Percentiles rank a stretch among this genome's conserved stretches.
Conservation (phyloP, 2,329 filamentous ascomycete genomes). For the Exophiala sp. region DNA sequence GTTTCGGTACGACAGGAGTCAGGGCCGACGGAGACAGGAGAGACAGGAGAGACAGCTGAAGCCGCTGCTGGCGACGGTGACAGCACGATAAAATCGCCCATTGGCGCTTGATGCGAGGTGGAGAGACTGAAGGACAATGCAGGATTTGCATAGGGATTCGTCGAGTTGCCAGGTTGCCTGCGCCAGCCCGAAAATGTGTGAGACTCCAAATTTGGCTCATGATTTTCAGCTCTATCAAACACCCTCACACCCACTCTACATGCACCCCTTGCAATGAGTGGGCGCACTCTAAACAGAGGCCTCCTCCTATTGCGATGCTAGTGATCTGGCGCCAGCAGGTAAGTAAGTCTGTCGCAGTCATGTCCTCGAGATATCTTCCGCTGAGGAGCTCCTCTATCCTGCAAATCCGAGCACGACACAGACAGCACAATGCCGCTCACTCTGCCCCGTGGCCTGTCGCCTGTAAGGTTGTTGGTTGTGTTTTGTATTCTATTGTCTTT, state of each 20-base stretch:
- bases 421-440: constrained; percentile 12
- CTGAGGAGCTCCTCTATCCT: neutral
- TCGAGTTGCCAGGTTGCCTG: neutral
- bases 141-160: no score
- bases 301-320: neutral
- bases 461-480: constrained; percentile 12
- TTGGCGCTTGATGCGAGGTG: neutral
- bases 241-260: neutral
- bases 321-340: neutral
- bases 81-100: neutral
- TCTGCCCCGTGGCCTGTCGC: constrained; percentile 17
- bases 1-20: neutral
- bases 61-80: neutral
- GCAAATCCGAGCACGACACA: neutral
- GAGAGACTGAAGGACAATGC: neutral
- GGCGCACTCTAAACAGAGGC: no score
- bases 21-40: neutral
- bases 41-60: neutral
- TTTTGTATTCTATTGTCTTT: constrained; percentile 16
- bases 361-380: no score
- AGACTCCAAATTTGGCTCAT: neutral
- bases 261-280: no score
- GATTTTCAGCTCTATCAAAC: neutral
- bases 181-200: neutral
- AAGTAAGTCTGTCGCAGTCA: neutral